Conservation (phyloP, 768 basidiomycete species). For the Cantharellus anzutake region DNA sequence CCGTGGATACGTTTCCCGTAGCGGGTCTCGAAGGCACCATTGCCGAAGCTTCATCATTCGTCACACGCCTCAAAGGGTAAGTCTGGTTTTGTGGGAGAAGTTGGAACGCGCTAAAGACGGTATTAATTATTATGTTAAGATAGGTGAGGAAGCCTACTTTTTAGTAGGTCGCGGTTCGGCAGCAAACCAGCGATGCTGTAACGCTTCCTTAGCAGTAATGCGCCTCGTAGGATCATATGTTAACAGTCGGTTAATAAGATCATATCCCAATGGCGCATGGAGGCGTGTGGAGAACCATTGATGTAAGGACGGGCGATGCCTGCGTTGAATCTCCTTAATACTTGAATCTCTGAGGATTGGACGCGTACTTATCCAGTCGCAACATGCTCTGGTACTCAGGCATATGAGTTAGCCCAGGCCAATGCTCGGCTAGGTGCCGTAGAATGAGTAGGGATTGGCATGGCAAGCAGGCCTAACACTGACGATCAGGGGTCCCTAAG, state of each 20-base stretch:
- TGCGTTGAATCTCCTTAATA: not conserved
- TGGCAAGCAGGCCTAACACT: slow-evolving; percentile 11
- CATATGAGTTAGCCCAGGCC: slow-evolving; percentile 73
- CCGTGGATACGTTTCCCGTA: not conserved
- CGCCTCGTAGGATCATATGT: slow-evolving; percentile 79
- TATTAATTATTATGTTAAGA: not conserved
- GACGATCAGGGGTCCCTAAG: slow-evolving; percentile 72
- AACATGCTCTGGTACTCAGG: slow-evolving; percentile 77
- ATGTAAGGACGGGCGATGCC: not conserved
- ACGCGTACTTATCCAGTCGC: slow-evolving; percentile 46
- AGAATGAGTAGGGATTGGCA: not conserved
- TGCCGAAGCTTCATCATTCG: slow-evolving; percentile 59
- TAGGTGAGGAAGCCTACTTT: slow-evolving; percentile 37
- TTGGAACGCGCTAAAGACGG: slow-evolving; percentile 46
- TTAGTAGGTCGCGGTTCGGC: slow-evolving; percentile 73
- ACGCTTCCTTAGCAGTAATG: slow-evolving; percentile 62
- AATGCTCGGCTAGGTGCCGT: slow-evolving; percentile 44
- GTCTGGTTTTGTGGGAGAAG: slow-evolving; percentile 40
- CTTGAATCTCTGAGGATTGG: slow-evolving; percentile 22
- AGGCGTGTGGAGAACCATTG: slow-evolving; percentile 19
- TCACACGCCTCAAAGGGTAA: slow-evolving; percentile 76
- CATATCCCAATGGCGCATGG: slow-evolving; percentile 43
- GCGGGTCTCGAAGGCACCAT: not conserved
- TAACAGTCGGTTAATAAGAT: slow-evolving; percentile 74
- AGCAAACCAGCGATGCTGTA: slow-evolving; percentile 79